A percentile compares a stretch with the other conserved stretches of the same genome.
phyloP scores from a whole-genome alignment of 305 asterid genomes.

The Striga hermonthica region DNA sequence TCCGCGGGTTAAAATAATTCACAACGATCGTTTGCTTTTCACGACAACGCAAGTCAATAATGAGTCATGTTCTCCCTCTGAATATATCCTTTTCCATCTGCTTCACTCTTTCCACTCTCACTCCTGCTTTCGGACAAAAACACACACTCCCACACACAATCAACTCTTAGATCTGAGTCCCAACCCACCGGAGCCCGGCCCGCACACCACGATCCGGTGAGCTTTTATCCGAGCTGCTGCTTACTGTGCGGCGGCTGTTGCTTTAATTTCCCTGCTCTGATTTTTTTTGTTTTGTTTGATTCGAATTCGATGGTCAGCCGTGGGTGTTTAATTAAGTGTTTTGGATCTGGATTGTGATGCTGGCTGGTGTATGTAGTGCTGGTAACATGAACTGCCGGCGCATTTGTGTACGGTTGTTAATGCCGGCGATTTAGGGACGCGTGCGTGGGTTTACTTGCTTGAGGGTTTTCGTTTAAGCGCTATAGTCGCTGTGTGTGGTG shows the following conservation, averaged over 20 bases:
- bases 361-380: constrained; percentile 1
- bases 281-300: not conserved
- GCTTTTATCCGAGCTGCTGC: constrained; percentile 24
- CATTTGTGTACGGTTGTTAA: constrained; percentile 13
- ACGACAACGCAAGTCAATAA: constrained; percentile 4
- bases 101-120: constrained; percentile 30
- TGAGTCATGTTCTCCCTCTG: not conserved
- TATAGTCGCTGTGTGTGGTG: constrained; percentile 8
- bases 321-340: not conserved
- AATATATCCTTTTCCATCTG: not conserved
- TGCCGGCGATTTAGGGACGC: not conserved
- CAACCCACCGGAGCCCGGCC: constrained; percentile 25
- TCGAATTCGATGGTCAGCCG: not conserved
- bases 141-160: constrained; percentile 28
- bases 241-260: not conserved
- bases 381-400: constrained; percentile 8
- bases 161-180: constrained; percentile 37
- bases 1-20: constrained; percentile 14
- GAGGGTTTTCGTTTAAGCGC: constrained; percentile 12
- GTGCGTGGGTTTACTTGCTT: constrained; percentile 19
- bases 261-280: not conserved
- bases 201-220: constrained; percentile 29
- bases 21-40: constrained; percentile 19
- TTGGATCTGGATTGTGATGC: not conserved
- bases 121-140: constrained; percentile 4